phyloP scores from a whole-genome alignment of 1,139 yeast genomes.

The Blastobotrys capitulatus region DNA sequence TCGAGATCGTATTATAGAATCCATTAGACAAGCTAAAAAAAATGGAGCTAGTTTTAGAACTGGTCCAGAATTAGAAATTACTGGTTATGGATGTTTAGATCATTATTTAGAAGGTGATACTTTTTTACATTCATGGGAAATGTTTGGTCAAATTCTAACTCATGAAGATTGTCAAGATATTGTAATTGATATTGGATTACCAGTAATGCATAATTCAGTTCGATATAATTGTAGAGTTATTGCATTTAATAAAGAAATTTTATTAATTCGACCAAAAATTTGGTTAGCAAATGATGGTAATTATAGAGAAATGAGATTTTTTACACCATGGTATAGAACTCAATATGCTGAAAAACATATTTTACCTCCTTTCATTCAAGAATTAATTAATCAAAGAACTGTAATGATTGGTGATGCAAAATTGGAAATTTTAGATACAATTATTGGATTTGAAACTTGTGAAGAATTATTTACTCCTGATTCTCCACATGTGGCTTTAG shows the following conservation, averaged over 20 bases:
- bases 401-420: slow-evolving; percentile 91
- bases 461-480: slow-evolving; percentile 96
- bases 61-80: slow-evolving; percentile 93
- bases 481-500: slow-evolving; percentile 88
- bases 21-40: slow-evolving; percentile 69
- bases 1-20: slow-evolving; percentile 78
- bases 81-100: slow-evolving; percentile 91
- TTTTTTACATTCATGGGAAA: slow-evolving; percentile 90
- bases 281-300: slow-evolving; percentile 96
- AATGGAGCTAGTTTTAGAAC: slow-evolving; percentile 79
- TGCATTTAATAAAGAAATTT: slow-evolving; percentile 69
- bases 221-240: slow-evolving; percentile 88
- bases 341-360: slow-evolving; percentile 64
- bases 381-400: slow-evolving; percentile 45
- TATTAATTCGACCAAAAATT: slow-evolving; percentile 85
- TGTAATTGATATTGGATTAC: slow-evolving; percentile 89
- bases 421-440: slow-evolving; percentile 74
- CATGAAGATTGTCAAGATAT: slow-evolving; percentile 68
- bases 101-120: slow-evolving; percentile 90
- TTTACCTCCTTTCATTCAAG: slow-evolving; percentile 60
- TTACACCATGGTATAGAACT: slow-evolving; percentile 88
- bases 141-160: slow-evolving; percentile 69
- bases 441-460: slow-evolving; percentile 93
- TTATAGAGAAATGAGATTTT: slow-evolving; percentile 94
- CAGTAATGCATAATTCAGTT: slow-evolving; percentile 78